Evolutionary conservation across 1,139 yeast species (phyloP).

Genomic region (Candida tropicalis): DNA sequence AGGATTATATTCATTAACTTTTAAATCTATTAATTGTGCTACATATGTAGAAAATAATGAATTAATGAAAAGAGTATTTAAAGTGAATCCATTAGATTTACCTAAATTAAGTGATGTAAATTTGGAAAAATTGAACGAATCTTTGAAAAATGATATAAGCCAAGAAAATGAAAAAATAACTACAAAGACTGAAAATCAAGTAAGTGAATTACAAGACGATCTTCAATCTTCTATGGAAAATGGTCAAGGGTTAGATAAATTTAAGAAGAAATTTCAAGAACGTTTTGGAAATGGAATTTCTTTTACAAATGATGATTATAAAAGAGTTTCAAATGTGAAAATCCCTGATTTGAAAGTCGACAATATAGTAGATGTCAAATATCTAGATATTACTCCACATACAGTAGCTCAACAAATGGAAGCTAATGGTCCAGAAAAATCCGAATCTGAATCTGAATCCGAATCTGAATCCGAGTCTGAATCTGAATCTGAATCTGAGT

Average conservation of each 20-base stretch:
- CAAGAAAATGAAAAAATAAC: not conserved
- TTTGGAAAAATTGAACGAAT: conserved; percentile 23
- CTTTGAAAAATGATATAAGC: conserved; percentile 14
- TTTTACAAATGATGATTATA: conserved; percentile 1
- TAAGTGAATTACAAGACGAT: conserved; percentile 11
- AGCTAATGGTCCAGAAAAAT: conserved; percentile 1
- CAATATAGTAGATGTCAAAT: conserved; percentile 28
- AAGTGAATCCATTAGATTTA: conserved; percentile 17
- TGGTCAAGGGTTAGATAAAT: conserved; percentile 17
- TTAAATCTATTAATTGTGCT: conserved; percentile 44
- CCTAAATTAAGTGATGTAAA: conserved; percentile 25
- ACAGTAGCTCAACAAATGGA: not conserved
- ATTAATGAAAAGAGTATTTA: conserved; percentile 25
- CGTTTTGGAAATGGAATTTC: conserved; percentile 18
- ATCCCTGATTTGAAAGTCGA: conserved; percentile 19
- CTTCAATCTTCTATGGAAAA: conserved; percentile 22
- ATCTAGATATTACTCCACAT: conserved; percentile 26
- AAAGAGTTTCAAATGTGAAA: conserved; percentile 1
- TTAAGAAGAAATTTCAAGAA: conserved; percentile 21
- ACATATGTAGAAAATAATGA: conserved; percentile 41
- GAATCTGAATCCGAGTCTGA: too few species aligned
- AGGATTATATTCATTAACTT: conserved; percentile 47
- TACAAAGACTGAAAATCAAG: not conserved
- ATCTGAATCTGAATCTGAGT: too few species aligned
- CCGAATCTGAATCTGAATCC: not conserved